Percentiles rank a stretch among this genome's conserved stretches.
These are phyloP conservation scores for Tulasnella calospora DNA, from an alignment of 768 basidiomycete species.

Conservation along the genomic window DNA sequence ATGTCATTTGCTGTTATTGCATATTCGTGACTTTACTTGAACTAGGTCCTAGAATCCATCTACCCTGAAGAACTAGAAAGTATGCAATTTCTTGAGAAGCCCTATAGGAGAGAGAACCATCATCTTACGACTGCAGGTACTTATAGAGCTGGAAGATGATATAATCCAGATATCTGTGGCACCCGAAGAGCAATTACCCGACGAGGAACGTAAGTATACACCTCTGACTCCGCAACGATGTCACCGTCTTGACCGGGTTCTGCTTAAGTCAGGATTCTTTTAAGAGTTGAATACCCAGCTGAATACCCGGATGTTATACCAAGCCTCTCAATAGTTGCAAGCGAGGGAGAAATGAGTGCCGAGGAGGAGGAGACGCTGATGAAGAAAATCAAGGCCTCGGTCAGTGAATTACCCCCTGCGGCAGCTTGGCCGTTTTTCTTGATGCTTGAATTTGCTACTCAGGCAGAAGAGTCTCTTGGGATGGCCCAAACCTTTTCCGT, in stretches of 20 bases:
- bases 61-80: slow-evolving; percentile 91
- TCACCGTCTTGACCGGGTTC: slow-evolving; percentile 25
- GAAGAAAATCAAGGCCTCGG: slow-evolving; percentile 53
- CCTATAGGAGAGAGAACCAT: slow-evolving; percentile 25
- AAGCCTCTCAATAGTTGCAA: slow-evolving; percentile 57
- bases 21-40: slow-evolving; percentile 12
- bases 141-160: slow-evolving; percentile 71
- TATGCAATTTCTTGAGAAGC: slow-evolving; percentile 47
- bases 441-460: background rate
- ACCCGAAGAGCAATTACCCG: slow-evolving; percentile 71
- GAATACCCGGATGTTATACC: slow-evolving; percentile 83
- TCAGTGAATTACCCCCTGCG: slow-evolving; percentile 47
- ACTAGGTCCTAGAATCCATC: slow-evolving; percentile 87
- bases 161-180: slow-evolving; percentile 80
- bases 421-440: slow-evolving; percentile 14
- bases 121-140: slow-evolving; percentile 39
- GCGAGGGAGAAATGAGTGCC: slow-evolving; percentile 52
- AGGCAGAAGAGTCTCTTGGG: slow-evolving; percentile 83
- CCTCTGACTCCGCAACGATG: slow-evolving; percentile 20
- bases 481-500: slow-evolving; percentile 99
- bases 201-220: slow-evolving; percentile 49
- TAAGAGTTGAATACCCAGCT: slow-evolving; percentile 72
- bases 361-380: slow-evolving; percentile 52
- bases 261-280: slow-evolving; percentile 60
- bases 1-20: slow-evolving; percentile 26